Percentiles rank a stretch among this genome's conserved stretches.
Conservation (phyloP, 257 asterid genomes). For the Coffea eugenioides region DNA sequence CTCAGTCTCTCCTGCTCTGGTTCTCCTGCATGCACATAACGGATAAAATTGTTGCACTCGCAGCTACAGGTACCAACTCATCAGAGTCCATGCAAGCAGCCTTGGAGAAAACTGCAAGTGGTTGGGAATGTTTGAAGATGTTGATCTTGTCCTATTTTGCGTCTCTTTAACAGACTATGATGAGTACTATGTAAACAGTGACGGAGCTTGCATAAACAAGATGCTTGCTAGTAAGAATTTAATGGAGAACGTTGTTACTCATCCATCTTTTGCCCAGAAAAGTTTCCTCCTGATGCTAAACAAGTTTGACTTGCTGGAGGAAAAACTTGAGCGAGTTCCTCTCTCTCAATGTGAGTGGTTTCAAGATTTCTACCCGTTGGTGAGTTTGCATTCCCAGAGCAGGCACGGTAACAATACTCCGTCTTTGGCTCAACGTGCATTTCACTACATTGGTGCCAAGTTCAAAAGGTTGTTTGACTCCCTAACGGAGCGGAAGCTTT, state of each 20-base stretch:
- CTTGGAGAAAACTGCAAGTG: constrained; percentile 86
- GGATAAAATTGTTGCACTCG: constrained; percentile 2
- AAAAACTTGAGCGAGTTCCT: constrained; percentile 55
- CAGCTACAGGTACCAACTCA: constrained; percentile 68
- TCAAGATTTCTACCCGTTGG: constrained; percentile 67
- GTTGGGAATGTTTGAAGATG: constrained; percentile 87
- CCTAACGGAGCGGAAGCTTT: constrained; percentile 52
- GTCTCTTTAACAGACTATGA: constrained; percentile 75
- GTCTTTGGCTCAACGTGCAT: constrained; percentile 64
- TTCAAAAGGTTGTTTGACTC: constrained; percentile 59
- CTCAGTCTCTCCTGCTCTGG: neutral
- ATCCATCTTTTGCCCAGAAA: constrained; percentile 51
- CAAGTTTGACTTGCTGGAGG: constrained; percentile 82
- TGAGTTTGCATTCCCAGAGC: constrained; percentile 41
- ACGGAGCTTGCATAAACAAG: constrained; percentile 63
- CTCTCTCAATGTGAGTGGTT: constrained; percentile 77
- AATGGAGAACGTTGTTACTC: constrained; percentile 56
- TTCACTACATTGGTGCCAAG: constrained; percentile 69
- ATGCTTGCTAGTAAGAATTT: constrained; percentile 60
- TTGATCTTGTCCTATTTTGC: constrained; percentile 61
- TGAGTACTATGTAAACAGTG: constrained; percentile 49
- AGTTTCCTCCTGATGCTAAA: constrained; percentile 67
- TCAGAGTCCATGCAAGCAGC: constrained; percentile 59
- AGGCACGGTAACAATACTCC: constrained; percentile 40
- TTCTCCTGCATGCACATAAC: neutral